Conservation (phyloP, 768 basidiomycete genomes). For the Trametes gibbosa region DNA sequence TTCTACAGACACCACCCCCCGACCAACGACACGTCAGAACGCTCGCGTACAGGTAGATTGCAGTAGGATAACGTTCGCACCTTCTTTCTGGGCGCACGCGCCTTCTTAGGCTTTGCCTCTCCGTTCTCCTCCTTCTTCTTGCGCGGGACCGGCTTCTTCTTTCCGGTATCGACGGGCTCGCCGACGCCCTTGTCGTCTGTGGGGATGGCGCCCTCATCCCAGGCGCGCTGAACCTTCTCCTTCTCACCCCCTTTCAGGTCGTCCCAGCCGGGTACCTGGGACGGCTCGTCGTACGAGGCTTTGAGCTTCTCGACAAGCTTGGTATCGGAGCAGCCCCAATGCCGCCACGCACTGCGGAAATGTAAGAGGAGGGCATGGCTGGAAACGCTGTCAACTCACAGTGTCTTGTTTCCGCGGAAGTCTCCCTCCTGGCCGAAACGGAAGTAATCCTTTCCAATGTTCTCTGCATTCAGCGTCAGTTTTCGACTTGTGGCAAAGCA, state of each 20-base stretch:
- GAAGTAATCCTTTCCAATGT: constrained; percentile 41
- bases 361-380: neutral
- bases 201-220: constrained; percentile 41
- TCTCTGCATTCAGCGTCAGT: constrained; percentile 17
- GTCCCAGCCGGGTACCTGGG: constrained; percentile 44
- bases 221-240: constrained; percentile 41
- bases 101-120: constrained; percentile 29
- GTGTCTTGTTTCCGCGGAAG: constrained; percentile 36
- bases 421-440: constrained; percentile 41
- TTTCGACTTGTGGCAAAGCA: neutral
- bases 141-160: constrained; percentile 25
- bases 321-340: constrained; percentile 43
- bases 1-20: neutral
- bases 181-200: constrained; percentile 33
- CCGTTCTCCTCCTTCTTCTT: constrained; percentile 29
- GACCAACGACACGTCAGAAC: neutral
- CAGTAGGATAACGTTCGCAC: constrained; percentile 4
- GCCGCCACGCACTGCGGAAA: constrained; percentile 36
- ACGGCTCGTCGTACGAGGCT: constrained; percentile 32
- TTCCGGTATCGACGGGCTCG: constrained; percentile 27
- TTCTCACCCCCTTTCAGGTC: constrained; percentile 40
- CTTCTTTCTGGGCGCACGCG: constrained; percentile 31
- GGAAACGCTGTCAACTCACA: constrained; percentile 23
- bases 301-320: constrained; percentile 39
- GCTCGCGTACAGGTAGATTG: neutral